These are phyloP conservation scores for Acephala macrosclerotiorum DNA, from an alignment of 2,329 filamentous ascomycete species.

Conservation along the genomic window DNA sequence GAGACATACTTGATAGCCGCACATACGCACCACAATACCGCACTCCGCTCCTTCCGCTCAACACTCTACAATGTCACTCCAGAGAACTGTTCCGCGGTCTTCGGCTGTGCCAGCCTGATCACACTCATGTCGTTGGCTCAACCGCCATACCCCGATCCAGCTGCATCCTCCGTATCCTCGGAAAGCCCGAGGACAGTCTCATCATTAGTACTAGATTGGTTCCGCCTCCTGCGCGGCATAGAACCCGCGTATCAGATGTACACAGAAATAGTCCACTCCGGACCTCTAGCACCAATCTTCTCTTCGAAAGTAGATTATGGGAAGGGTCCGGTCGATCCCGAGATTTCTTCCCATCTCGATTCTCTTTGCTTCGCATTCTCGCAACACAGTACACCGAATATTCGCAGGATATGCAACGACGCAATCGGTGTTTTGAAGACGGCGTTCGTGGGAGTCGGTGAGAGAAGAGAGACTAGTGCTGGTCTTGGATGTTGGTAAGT, in stretches of 20 bases:
- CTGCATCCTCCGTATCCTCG: not conserved
- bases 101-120: not conserved
- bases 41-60: not conserved
- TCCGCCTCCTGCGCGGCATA: not conserved
- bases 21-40: conserved; percentile 7
- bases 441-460: not conserved
- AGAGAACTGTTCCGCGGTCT: conserved; percentile 5
- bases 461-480: not conserved
- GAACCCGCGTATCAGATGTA: not conserved
- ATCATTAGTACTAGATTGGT: conserved; percentile 4
- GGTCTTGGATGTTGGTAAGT: not conserved
- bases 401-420: not conserved
- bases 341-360: not conserved
- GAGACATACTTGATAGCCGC: conserved; percentile 6
- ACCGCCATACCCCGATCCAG: not conserved
- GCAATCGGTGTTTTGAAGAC: not conserved
- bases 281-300: conserved; percentile 2
- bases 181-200: not conserved
- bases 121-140: not conserved
- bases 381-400: not conserved
- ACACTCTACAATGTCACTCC: conserved; percentile 2
- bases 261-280: not conserved
- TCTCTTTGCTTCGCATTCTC: not conserved
- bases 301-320: not conserved
- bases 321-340: not conserved